Conservation (phyloP, 23 red algal genomes). For the Gracilaria gracilis region DNA sequence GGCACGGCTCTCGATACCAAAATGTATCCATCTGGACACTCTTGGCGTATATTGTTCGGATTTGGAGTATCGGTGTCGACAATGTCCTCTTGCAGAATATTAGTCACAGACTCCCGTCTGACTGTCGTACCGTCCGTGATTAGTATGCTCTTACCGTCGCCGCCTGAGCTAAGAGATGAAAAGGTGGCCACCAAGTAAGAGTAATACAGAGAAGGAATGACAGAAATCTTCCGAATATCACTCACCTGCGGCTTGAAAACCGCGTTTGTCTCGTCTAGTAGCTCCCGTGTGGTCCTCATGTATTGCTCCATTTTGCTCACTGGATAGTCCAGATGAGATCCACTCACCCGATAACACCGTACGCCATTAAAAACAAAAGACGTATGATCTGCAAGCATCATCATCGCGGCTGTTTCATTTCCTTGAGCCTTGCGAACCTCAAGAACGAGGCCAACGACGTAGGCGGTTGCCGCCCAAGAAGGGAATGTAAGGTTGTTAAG, state of each 20-base stretch:
- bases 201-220: not conserved
- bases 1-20: not conserved
- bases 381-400: conserved; percentile 16
- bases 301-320: conserved; percentile 30
- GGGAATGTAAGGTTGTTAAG: conserved; percentile 12
- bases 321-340: not conserved
- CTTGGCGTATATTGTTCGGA: not conserved
- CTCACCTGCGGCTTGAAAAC: not conserved
- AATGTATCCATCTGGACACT: conserved; percentile 23
- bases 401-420: conserved; percentile 17
- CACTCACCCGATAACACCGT: conserved; percentile 15
- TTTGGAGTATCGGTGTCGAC: too few species aligned
- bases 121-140: not conserved
- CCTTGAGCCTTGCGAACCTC: conserved; percentile 13
- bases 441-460: conserved; percentile 24
- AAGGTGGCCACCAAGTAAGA: not conserved
- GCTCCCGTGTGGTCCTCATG: not conserved
- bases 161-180: conserved; percentile 17
- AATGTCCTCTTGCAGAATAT: not conserved
- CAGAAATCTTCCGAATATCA: conserved; percentile 10
- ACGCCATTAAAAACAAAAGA: not conserved
- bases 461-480: conserved; percentile 17
- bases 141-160: not conserved
- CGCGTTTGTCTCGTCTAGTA: not conserved
- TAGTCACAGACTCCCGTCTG: not conserved